Base-by-base conservation (phyloP, 2,329 filamentous ascomycete genomes). In the Microascus cirrosus region DNA sequence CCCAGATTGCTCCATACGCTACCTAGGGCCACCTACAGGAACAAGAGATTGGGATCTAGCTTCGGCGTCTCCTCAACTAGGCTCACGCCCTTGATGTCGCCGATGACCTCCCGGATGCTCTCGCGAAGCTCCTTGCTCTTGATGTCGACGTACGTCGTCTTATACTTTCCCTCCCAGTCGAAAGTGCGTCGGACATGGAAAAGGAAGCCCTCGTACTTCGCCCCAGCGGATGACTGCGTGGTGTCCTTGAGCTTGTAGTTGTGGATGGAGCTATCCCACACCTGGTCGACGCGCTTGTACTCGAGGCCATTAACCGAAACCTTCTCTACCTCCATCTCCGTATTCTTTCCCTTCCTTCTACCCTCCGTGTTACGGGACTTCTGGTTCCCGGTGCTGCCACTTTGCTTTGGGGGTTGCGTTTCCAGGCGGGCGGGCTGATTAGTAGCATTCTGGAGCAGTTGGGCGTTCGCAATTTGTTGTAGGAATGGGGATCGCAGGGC, bases 131-230 rank as follows among this genome's bases (percentile, higher is more conserved):
- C 73, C 63, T 90, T 90, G 67, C 89, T 94, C 73, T 92, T 94
- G 70, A 96, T 88, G 63, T 95, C 90, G 54, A 96, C 83, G 15
- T 85, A 73, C 0, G 90, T 91, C 66, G 69, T 66, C 64, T 82
- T 77, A 65, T 89, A 92, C 65, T 90, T 90, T 61, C 90, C 89
- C 63, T 94, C 88, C 82, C 83, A 90, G 68, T 92, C 86, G 68
- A 96, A 95, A 15, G 82, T 86, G 58, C 91, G 81, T 18, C 89
- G 83, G 18, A 96, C 87, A 25, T 90, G 89, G 69, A 96, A 95
- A 34, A 90, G 79, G 68, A 86, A 94, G 60, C 88, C 83, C 60
- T 92, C 85, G 69, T 90, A 92, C 63, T 88, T 70, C 0, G 72
- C 67, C n/a, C 76, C 75, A 3, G 66, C 64, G 1, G 67, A 65